Base-by-base conservation (phyloP, 768 basidiomycete genomes). In the Leccinellum albellum region DNA sequence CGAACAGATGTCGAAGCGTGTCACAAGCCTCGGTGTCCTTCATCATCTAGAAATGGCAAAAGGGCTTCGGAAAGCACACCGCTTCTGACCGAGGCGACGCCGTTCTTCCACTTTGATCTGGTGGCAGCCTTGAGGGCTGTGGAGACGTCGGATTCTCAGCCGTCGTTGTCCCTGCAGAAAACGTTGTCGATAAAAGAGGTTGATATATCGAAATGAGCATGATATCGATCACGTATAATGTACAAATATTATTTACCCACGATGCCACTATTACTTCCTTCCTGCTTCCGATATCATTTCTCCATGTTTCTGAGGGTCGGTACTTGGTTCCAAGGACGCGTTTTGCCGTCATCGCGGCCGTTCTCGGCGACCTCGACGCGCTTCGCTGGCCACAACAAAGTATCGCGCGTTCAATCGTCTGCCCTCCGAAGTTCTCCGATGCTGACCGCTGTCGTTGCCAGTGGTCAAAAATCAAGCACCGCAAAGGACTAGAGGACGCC, bases 41-140 rank as follows among this genome's bases (percentile, higher is more conserved):
- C 54, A 7, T 2, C 54, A 6, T 3, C 33, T 26, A 51, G 12
- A 15, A 57, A 15, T 14, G 32, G 44, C 10, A 42, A 46, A 40
- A 24, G n/a, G 6, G 4, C 32, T 7, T 57, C 40, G 9, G 58
- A 60, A 29, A 48, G 10, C 23, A 64, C 33, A 17, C 73, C 80
- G 15, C 64, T 88, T 40, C 68, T 85, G 29, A 70, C 78, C 1
- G 61, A 76, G 9, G 79, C 81, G 37, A 92, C 89, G 7, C 90
- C 90, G 9, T 91, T 86, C 79, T 96, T 98, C 87, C 96, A 98
- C 75, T 77, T 97, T 61, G 94, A 96, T 70, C 74, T 98, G 35
- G 72, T 78, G 31, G 77, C 79, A 3, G 92, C 92, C 37, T 84
- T 93, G 40, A 77, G 73, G 8, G 85, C 86, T 13, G 90, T 88